Evolutionary conservation across 2,329 filamentous ascomycete genomes (phyloP).

Genomic region (Colletotrichum simmondsii): DNA sequence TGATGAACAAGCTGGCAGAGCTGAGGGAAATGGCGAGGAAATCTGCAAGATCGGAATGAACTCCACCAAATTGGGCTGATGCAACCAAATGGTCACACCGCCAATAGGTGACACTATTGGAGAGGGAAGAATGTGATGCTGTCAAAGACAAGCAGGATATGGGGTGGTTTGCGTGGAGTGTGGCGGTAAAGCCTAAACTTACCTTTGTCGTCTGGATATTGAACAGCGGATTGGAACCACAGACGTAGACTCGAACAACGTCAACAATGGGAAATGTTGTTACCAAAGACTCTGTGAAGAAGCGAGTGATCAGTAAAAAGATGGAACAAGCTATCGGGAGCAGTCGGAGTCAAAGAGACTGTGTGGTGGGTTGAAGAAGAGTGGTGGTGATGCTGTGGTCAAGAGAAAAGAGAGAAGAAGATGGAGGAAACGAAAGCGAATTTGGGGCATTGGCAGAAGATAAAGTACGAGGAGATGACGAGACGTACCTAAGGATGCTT

Average conservation of each 20-base stretch:
- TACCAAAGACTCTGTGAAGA: conserved; percentile 65
- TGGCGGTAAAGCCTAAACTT: not conserved
- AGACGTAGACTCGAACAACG: conserved; percentile 29
- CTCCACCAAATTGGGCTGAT: not conserved
- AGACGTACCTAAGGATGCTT: conserved; percentile 25
- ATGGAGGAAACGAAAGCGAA: conserved; percentile 43
- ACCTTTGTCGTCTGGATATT: conserved; percentile 28
- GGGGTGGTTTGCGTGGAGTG: not conserved
- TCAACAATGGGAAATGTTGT: conserved; percentile 54
- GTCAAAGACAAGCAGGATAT: not conserved
- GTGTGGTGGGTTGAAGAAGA: conserved; percentile 39
- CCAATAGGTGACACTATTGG: not conserved
- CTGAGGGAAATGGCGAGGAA: not conserved
- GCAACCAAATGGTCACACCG: not conserved
- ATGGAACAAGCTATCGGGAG: conserved; percentile 68
- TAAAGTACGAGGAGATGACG: conserved; percentile 36
- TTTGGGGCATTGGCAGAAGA: conserved; percentile 34
- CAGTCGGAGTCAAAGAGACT: conserved; percentile 59
- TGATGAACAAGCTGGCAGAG: too few relatives aligned
- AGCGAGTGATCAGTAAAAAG: conserved; percentile 67
- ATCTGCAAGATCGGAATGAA: not conserved
- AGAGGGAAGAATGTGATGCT: not conserved
- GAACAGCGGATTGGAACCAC: conserved; percentile 40
- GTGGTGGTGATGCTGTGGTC: conserved; percentile 58
- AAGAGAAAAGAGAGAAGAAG: conserved; percentile 19